Evolutionary conservation across 352 stramenopile genomes (phyloP), one percentile per base, ranked within the genome.

Genomic region (Phytopythium sindhum): DNA sequence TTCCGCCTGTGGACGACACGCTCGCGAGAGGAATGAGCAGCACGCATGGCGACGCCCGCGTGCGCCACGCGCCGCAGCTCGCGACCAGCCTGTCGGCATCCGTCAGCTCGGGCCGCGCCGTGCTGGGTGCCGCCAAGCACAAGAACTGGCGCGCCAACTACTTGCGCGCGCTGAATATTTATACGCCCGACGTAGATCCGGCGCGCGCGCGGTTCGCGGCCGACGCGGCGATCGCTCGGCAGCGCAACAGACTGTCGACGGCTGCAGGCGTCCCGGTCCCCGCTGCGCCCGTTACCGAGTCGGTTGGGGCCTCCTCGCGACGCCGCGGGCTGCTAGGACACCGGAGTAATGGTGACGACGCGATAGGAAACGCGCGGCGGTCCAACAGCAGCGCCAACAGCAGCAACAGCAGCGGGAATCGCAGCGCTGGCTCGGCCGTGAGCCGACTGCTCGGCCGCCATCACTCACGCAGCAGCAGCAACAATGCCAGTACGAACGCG

Each of bases 121-220:
- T 69, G 28, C 41, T 77, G 2, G 66, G 47, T 41, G 61, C 61
- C 51, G 71, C 70, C 54, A 75, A 69, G 64, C 73, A 74, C 60
- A 79, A 88, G 69, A 89, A 86, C 65, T 92, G 84, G 84, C 75
- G 84, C 26, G 81, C 76, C 54, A 92, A 89, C 69, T 92, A 92
- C 65, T 66, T 92, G 33, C 81, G 76, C 57, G 81, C 81, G n/a
- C 72, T 92, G 23, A 90, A 92, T 60, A 90, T 92, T 58, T 84
- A 77, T 60, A 73, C 77, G 35, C 73, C 75, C 17, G 81, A 91
- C 54, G 47, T 78, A 54, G 50, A 68, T 24, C 14, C 51, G 47
- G 60, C 57, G 28, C 64, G 72, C 9, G 53, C 56, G 1, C 62
- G 66, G 12, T 45, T 66, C 19, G 47, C 69, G 29, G 66, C 55